Conservation (phyloP, 2,329 filamentous ascomycete species). For the Pseudocercospora musae region DNA sequence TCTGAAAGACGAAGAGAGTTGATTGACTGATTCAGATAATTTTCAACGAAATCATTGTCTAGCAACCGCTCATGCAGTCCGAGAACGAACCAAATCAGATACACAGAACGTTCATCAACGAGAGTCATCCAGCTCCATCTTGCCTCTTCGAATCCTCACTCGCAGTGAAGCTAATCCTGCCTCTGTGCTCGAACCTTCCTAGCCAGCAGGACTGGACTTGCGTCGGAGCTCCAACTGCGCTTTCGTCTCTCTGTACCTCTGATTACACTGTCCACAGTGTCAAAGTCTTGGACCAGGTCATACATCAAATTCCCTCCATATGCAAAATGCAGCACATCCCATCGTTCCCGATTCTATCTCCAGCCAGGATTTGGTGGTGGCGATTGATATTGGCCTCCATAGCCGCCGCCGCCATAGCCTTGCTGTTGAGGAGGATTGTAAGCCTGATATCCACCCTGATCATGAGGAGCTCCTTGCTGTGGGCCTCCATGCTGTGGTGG, state of each 20-base stretch:
- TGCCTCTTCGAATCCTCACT: neutral
- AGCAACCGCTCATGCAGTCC: neutral
- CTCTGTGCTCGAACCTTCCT: neutral
- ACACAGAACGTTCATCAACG: neutral
- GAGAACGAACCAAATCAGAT: neutral
- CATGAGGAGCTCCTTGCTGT: slow-evolving; percentile 18
- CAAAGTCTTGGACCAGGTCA: neutral
- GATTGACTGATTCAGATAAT: neutral
- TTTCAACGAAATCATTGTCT: neutral
- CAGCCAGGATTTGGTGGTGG: slow-evolving; percentile 30
- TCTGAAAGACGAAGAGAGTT: neutral
- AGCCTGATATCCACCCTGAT: slow-evolving; percentile 23
- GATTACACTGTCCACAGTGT: neutral
- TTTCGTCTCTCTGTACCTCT: neutral
- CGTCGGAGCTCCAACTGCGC: neutral
- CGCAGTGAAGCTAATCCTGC: neutral
- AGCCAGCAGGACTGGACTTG: neutral
- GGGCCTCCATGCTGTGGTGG: neutral
- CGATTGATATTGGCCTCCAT: slow-evolving; percentile 23
- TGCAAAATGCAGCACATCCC: neutral
- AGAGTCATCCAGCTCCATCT: neutral
- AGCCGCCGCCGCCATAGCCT: slow-evolving; percentile 23
- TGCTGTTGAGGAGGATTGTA: slow-evolving; percentile 17
- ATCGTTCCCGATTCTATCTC: slow-evolving; percentile 19
- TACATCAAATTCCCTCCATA: neutral